Conservation (phyloP, 495 filamentous ascomycete genomes). For the Aspergillus coremiiformis region DNA sequence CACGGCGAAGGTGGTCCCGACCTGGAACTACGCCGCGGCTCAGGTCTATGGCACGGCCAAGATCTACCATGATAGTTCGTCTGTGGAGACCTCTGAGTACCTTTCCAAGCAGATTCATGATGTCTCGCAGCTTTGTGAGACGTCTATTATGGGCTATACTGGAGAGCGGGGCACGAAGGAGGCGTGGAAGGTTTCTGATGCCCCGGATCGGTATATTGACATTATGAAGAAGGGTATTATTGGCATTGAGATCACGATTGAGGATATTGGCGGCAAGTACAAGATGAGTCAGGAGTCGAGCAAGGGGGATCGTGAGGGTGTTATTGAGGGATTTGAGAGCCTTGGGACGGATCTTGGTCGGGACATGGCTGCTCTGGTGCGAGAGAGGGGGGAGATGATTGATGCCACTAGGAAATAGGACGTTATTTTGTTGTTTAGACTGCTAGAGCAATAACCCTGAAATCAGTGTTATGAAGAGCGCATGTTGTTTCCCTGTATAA, state of each 20-base stretch:
- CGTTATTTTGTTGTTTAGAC: background rate
- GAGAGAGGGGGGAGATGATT: background rate
- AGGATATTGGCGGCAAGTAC: conserved; percentile 45
- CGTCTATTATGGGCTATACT: conserved; percentile 42
- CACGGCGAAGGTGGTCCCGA: conserved; percentile 53
- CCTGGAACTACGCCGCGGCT: conserved; percentile 55
- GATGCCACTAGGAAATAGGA: background rate
- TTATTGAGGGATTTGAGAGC: conserved; percentile 41
- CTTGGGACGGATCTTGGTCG: conserved; percentile 34
- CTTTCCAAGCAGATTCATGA: conserved; percentile 40
- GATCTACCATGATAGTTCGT: conserved; percentile 37
- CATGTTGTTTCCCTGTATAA: background rate
- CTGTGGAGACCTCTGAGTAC: conserved; percentile 28
- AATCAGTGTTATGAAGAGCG: background rate
- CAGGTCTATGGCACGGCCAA: conserved; percentile 47
- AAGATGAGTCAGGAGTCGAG: conserved; percentile 53
- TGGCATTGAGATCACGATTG: conserved; percentile 45
- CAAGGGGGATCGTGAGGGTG: conserved; percentile 39
- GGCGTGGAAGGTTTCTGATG: conserved; percentile 44
- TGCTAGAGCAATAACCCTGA: background rate
- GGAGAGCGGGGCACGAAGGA: conserved; percentile 12
- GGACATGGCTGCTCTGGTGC: background rate
- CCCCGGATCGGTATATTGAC: conserved; percentile 39
- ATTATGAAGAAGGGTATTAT: conserved; percentile 48
- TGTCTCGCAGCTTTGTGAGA: conserved; percentile 39